Base-by-base conservation (phyloP, 495 filamentous ascomycete genomes). In the Daldinia grandis region DNA sequence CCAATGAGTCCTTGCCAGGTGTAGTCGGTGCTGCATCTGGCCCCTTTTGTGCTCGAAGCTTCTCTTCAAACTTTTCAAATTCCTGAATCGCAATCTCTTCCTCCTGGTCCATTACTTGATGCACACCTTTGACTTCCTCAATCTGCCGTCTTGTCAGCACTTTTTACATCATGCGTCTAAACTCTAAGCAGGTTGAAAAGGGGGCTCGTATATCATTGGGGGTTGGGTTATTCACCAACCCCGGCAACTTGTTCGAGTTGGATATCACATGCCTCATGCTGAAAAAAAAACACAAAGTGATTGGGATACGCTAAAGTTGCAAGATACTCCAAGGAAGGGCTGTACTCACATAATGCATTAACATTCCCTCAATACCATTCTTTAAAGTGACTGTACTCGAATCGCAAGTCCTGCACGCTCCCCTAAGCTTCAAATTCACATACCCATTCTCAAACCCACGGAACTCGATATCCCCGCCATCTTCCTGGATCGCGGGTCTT, bases 361-460 rank as follows among this genome's bases (percentile, higher is more conserved):
- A 79, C 94, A 98, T 97, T 49, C 91, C 92, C 83, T 99, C 96
- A 76, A 99, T 99, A 9, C 95, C 95, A 78, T 95, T 98, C 83
- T 93, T 94, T 71, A 99, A 78, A 27, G 95, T 98, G 27, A 97
- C 93, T 0, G 95, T 97, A 78, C 94, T 97, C 40, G 91, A 95
- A 74, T 98, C 95, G 78, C 95, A 98, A 24, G 95, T 98, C 55
- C 95, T 85, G 78, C 95, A 99, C 37, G 95, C 95, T 40, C 95
- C 95, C 12, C 94, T 85, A 67, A 99, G 79, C 83, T 97, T 99
- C 68, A 99, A 77, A 75, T 89, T 72, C 14, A 99, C 95, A 58
- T 90, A 86, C 0, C 95, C 95, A 68, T 95, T 85, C 74, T 93
- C 87, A 69, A 98, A 98, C 3, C 95, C 94, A 3, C 91, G 83